Evolutionary conservation across 257 asterid genomes (phyloP), one percentile per base, ranked within the genome.

Genomic region (Scutellaria baicalensis): DNA sequence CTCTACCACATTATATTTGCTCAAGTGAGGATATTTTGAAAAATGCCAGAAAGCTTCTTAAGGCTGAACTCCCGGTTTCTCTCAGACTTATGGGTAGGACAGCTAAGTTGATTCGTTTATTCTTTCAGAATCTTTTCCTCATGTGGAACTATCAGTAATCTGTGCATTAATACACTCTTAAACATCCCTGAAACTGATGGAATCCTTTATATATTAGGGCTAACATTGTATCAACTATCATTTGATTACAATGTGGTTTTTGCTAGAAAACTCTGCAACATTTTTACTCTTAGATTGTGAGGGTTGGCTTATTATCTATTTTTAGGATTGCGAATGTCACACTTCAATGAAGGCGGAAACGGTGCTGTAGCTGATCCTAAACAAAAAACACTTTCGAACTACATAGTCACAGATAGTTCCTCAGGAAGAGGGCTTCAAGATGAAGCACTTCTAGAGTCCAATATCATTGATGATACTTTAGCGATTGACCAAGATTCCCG

Each of bases 41-140:
- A 76, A 96, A 91, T 77, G 96, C 91, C n/a, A 82, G 75, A 43
- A 93, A 86, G 84, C 89, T 93, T 77, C 96, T 93, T 35, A 91
- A 84, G 82, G 96, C 96, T 20, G 97, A 93, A 84, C 83, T 91
- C 43, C 97, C 99, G 1, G 86, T 74, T 75, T 89, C 99, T 65
- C 85, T 93, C 80, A 84, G 99, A 73, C 89, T 93, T 68, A 87
- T 93, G 79, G 99, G 99, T 93, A 83, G 4, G 90, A 59, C 69
- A 49, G 39, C 49, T 70, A 44, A 9, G 12, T 69, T 39, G 38
- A 35, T 49, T 79, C 14, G 51, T 44, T 47, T 70, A 6, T 59
- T 36, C 2, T 56, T 77, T 62, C 33, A 27, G 2, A 27, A 27
- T 27, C 33, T 27, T 27, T 27, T 27, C 4, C 5, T 27, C 33